phyloP scores from a whole-genome alignment of 805 yeast genomes.

The Wickerhamomyces sydowiorum region DNA sequence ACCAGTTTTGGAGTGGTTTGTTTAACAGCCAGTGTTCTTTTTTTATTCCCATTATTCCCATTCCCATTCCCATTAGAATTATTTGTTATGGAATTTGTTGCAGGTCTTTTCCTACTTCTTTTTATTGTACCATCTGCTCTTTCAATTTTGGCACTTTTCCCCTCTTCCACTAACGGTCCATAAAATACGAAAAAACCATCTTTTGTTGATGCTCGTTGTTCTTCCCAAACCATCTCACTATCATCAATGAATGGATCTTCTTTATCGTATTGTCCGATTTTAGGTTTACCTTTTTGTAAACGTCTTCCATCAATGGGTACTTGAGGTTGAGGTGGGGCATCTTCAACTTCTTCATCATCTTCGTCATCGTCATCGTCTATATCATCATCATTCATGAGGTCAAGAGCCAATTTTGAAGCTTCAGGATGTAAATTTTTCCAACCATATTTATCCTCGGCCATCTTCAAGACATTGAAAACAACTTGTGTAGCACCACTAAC shows the following conservation, averaged over 20 bases:
- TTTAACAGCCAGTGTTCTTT: conserved; percentile 4
- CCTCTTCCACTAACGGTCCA: conserved; percentile 79
- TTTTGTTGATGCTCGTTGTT: conserved; percentile 83
- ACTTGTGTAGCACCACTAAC: conserved; percentile 56
- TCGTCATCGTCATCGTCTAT: conserved; percentile 40
- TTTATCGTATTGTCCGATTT: conserved; percentile 86
- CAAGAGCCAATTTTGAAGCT: conserved; percentile 50
- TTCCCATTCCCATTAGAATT: not conserved
- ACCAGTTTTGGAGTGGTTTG: conserved; percentile 1
- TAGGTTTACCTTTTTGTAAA: conserved; percentile 51
- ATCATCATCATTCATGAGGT: conserved; percentile 44
- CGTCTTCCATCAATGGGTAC: conserved; percentile 33
- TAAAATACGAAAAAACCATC: conserved; percentile 95
- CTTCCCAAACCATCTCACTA: conserved; percentile 87
- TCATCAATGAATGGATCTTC: conserved; percentile 97
- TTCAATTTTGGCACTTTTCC: conserved; percentile 40
- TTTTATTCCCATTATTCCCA: conserved; percentile 5
- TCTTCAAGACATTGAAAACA: conserved; percentile 62
- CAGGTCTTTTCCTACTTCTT: conserved; percentile 28
- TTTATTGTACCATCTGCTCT: conserved; percentile 39
- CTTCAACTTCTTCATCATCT: conserved; percentile 29
- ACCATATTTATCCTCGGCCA: conserved; percentile 83
- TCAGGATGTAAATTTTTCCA: conserved; percentile 67
- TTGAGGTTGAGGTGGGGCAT: conserved; percentile 21
- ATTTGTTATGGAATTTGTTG: not conserved